These are phyloP conservation scores for Euphorbia pulcherrima DNA, from an alignment of 345 rosid species.

Conservation along the genomic window DNA sequence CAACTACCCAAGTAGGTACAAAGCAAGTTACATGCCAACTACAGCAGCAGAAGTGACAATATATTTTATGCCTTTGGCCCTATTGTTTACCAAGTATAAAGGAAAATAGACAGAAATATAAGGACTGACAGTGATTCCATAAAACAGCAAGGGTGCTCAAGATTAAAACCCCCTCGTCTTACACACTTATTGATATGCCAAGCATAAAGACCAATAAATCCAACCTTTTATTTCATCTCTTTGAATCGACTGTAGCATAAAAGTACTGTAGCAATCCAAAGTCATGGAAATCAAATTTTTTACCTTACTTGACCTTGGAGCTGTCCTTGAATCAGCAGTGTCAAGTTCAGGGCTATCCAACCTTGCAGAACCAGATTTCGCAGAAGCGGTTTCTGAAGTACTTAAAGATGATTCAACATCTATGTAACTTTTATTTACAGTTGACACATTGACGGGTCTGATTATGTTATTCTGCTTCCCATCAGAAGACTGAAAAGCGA, in stretches of 20 bases:
- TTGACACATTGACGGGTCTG: slow-evolving; percentile 45
- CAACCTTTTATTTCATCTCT: neutral
- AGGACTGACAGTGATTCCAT: neutral
- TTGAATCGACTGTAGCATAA: neutral
- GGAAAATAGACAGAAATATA: neutral
- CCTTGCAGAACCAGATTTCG: slow-evolving; percentile 44
- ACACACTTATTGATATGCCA: neutral
- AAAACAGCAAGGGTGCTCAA: neutral
- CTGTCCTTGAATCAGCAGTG: slow-evolving; percentile 59
- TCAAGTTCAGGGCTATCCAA: slow-evolving; percentile 53
- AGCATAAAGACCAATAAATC: neutral
- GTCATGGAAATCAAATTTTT: slow-evolving; percentile 5
- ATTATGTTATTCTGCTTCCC: slow-evolving; percentile 59
- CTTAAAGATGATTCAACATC: slow-evolving; percentile 78
- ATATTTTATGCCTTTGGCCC: neutral
- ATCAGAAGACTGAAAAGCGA: slow-evolving; percentile 94
- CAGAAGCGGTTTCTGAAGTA: slow-evolving; percentile 45
- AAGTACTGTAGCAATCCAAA: neutral
- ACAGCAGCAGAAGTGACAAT: neutral
- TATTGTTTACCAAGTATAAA: neutral
- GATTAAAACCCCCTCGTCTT: neutral
- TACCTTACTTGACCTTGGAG: slow-evolving; percentile 52
- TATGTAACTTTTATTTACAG: slow-evolving; percentile 51
- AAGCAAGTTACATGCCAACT: neutral
- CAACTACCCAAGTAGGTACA: neutral